Evolutionary conservation across 192 early-diverging fungal species (phyloP).

Genomic region (Obelidium mucronatum): DNA sequence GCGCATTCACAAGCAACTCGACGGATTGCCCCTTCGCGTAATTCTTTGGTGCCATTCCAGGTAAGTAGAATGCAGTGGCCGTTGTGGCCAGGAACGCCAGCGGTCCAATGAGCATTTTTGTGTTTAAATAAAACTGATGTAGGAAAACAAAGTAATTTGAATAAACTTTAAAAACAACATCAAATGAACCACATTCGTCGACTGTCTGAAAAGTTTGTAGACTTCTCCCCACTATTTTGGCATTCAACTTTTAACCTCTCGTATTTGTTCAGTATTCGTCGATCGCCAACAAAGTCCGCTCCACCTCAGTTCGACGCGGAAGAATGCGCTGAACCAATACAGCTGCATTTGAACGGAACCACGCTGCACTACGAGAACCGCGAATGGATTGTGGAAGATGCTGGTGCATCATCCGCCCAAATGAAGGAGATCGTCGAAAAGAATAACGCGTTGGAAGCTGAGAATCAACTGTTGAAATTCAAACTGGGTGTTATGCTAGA

Average conservation of each 20-base stretch:
- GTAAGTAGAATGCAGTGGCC: conserved; percentile 83
- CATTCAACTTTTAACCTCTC: too few relatives aligned
- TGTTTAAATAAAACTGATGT: too few relatives aligned
- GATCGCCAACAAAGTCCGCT: conserved; percentile 25
- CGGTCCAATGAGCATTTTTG: too few relatives aligned
- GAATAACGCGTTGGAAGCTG: conserved; percentile 44
- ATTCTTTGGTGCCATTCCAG: conserved; percentile 91
- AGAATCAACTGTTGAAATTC: conserved; percentile 49
- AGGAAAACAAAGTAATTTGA: too few relatives aligned
- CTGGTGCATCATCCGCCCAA: background rate
- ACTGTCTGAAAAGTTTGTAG: background rate
- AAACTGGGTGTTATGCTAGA: conserved; percentile 47
- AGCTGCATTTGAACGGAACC: conserved; percentile 17
- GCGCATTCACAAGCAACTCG: conserved; percentile 84
- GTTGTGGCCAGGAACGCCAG: conserved; percentile 16
- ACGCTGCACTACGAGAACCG: conserved; percentile 31
- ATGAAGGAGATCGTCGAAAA: conserved; percentile 39
- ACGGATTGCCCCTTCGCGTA: conserved; percentile 74
- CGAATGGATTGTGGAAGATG: conserved; percentile 18
- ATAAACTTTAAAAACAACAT: background rate
- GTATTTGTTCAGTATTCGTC: background rate
- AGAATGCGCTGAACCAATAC: conserved; percentile 27
- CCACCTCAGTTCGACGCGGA: conserved; percentile 29
- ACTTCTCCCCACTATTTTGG: too few relatives aligned
- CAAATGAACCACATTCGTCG: background rate